These are phyloP conservation scores for Senna siamea DNA, from an alignment of 306 rosid genomes.

Conservation along the genomic window DNA sequence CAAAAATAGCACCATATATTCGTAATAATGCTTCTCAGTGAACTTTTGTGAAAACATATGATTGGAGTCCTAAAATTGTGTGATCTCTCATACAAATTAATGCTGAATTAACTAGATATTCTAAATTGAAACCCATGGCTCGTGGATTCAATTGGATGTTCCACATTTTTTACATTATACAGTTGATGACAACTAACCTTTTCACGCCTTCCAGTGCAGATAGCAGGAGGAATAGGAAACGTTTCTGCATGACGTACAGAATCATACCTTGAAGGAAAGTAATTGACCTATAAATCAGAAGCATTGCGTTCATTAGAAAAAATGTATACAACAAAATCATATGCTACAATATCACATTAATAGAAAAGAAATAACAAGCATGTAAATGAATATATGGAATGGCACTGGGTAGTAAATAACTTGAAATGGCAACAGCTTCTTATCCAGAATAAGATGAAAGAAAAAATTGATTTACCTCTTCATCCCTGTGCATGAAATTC, in stretches of 20 bases:
- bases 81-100: neutral
- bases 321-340: no score
- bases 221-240: constrained; percentile 58
- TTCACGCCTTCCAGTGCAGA: constrained; percentile 66
- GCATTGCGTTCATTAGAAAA: neutral
- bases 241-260: constrained; percentile 73
- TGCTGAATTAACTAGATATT: neutral
- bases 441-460: no score
- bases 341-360: no score
- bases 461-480: constrained; percentile 81
- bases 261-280: constrained; percentile 84
- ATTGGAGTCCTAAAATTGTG: constrained; percentile 4
- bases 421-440: no score
- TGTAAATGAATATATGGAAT: no score
- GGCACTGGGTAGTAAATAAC: no score
- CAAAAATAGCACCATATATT: neutral
- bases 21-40: constrained; percentile 10
- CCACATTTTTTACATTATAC: neutral
- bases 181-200: constrained; percentile 50
- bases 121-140: neutral
- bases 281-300: constrained; percentile 59
- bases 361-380: no score
- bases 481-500: constrained; percentile 96
- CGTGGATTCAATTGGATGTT: constrained; percentile 30
- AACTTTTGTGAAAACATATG: constrained; percentile 16